Conservation (phyloP, 805 yeast species). For the Zygosaccharomyces bailii region DNA sequence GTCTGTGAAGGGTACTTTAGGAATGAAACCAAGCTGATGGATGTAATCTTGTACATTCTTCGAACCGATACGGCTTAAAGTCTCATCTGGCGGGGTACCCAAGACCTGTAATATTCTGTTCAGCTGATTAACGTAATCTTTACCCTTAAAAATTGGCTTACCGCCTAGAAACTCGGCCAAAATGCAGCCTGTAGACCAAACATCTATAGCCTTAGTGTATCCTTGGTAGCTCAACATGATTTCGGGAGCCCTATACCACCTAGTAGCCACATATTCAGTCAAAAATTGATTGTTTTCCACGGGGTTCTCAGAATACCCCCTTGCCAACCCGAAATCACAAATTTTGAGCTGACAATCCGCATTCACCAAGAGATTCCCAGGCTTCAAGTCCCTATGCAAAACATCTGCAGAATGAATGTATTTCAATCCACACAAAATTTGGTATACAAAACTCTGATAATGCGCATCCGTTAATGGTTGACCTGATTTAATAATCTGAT, state of each 20-base stretch:
- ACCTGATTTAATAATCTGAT: constrained; percentile 90
- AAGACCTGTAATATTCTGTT: constrained; percentile 79
- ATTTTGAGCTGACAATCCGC: constrained; percentile 96
- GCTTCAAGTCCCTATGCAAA: constrained; percentile 90
- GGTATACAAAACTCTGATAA: constrained; percentile 89
- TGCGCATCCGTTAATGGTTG: constrained; percentile 94
- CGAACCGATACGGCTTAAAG: constrained; percentile 69
- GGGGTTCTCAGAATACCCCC: constrained; percentile 81
- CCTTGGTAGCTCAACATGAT: constrained; percentile 93
- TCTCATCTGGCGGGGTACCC: constrained; percentile 86
- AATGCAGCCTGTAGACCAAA: constrained; percentile 98
- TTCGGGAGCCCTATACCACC: constrained; percentile 99
- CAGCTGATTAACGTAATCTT: constrained; percentile 93
- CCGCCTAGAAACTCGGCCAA: constrained; percentile 92
- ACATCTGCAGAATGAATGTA: constrained; percentile 92
- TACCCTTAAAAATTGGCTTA: constrained; percentile 87
- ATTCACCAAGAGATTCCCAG: constrained; percentile 87
- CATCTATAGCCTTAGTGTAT: constrained; percentile 92
- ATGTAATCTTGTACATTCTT: constrained; percentile 90
- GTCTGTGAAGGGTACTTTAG: constrained; percentile 65
- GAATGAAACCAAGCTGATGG: constrained; percentile 77
- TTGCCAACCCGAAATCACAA: constrained; percentile 94
- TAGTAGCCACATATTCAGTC: constrained; percentile 96
- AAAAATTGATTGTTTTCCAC: constrained; percentile 88
- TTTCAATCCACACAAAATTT: constrained; percentile 83